A percentile compares a stretch with the other conserved stretches of the same genome.
phyloP scores from a whole-genome alignment of 331 rosid species.

The Prunus yedoensis region DNA sequence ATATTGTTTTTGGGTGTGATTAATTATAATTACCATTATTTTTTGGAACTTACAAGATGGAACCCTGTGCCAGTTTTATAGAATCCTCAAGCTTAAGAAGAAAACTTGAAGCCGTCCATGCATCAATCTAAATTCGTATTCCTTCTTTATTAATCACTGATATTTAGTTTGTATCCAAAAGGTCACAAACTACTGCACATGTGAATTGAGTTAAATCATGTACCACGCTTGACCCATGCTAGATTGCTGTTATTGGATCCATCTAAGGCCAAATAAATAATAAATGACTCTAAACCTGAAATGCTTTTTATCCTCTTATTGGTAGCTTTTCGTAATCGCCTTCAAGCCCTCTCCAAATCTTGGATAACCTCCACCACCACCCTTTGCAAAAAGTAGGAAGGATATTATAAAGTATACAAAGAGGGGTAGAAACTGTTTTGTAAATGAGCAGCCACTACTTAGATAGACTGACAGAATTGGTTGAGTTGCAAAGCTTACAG shows the following conservation, averaged over 20 bases:
- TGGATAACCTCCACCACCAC: neutral
- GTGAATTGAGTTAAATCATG: neutral
- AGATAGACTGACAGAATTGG: neutral
- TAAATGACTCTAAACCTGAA: neutral
- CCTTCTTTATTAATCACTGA: neutral
- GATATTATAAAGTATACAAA: neutral
- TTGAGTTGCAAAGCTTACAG: neutral
- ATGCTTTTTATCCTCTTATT: neutral
- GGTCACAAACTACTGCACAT: neutral
- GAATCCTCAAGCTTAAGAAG: neutral
- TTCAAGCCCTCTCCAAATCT: neutral
- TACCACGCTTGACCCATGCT: neutral
- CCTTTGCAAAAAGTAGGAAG: neutral
- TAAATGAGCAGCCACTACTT: neutral
- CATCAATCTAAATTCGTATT: neutral
- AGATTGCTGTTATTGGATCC: neutral
- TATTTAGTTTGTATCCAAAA: neutral
- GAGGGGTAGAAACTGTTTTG: constrained; percentile 3
- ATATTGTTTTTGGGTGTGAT: neutral
- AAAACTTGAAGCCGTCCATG: neutral
- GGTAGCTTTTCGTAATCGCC: neutral
- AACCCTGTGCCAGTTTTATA: neutral
- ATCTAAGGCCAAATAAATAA: neutral
- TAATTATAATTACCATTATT: neutral
- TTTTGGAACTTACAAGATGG: neutral